Conservation (phyloP, 257 asterid species). For the Scutellaria barbata region DNA sequence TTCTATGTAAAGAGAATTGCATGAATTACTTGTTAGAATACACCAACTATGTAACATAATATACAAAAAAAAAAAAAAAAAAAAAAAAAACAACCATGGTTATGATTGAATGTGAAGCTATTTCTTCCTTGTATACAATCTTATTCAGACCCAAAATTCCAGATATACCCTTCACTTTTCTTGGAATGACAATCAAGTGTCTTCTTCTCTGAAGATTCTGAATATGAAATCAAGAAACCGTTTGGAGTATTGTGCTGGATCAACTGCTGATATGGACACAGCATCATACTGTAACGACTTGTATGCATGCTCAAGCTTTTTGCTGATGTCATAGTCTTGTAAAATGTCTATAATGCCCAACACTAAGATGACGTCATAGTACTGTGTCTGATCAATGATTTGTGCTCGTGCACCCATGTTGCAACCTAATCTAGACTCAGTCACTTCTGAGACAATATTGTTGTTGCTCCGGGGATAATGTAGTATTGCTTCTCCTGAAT, state of each 20-base stretch:
- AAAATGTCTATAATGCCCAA: conserved; percentile 87
- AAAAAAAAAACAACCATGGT: background rate
- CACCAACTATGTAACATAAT: conserved; percentile 14
- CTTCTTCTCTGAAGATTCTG: conserved; percentile 67
- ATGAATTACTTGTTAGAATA: conserved; percentile 13
- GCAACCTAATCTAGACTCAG: conserved; percentile 57
- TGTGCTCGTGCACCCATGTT: conserved; percentile 82
- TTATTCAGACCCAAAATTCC: background rate
- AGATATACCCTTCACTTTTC: too few relatives aligned
- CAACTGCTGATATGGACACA: conserved; percentile 93
- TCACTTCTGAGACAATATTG: background rate
- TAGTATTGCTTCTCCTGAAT: conserved; percentile 53
- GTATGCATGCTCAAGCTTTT: conserved; percentile 96
- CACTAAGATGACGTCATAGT: conserved; percentile 73
- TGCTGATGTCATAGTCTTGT: conserved; percentile 89
- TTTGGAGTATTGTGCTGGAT: conserved; percentile 80
- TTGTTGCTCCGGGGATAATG: too few relatives aligned
- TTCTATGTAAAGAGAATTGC: background rate
- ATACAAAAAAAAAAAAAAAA: conserved; percentile 7
- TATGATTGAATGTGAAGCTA: conserved; percentile 4
- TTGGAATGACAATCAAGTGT: conserved; percentile 37
- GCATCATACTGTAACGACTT: conserved; percentile 86
- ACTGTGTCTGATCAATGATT: conserved; percentile 62
- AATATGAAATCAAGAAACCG: conserved; percentile 82
- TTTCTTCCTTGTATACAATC: conserved; percentile 27